Evolutionary conservation across 208 protist species (phyloP).

Genomic region (Leishmania guyanensis): DNA sequence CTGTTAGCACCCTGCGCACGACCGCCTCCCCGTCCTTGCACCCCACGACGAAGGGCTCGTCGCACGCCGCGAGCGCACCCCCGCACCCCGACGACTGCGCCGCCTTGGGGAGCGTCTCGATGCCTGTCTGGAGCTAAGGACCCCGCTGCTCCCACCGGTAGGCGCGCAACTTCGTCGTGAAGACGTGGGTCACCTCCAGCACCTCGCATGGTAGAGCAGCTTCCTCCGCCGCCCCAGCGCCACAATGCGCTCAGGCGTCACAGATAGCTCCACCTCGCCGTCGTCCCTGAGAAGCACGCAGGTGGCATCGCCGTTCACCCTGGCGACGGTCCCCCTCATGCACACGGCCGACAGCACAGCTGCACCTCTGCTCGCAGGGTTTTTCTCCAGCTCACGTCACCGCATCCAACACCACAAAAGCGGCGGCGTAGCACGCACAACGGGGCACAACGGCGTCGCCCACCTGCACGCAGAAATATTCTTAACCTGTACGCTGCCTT

Average conservation of each 20-base stretch:
- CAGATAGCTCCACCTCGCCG: slow-evolving; percentile 73
- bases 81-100: slow-evolving; percentile 6
- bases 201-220: slow-evolving; percentile 56
- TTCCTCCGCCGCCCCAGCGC: slow-evolving; percentile 53
- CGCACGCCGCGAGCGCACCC: not conserved
- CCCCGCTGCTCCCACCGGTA: slow-evolving; percentile 54
- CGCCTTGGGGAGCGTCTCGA: slow-evolving; percentile 32
- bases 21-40: slow-evolving; percentile 35
- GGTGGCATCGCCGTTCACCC: slow-evolving; percentile 80
- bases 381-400: slow-evolving; percentile 31
- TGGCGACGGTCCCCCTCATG: slow-evolving; percentile 71
- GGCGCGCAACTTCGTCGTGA: slow-evolving; percentile 52
- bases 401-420: slow-evolving; percentile 40
- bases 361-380: slow-evolving; percentile 2
- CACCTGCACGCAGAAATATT: slow-evolving; percentile 7
- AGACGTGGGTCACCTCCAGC: slow-evolving; percentile 62
- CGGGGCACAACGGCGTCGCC: slow-evolving; percentile 9
- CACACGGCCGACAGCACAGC: slow-evolving; percentile 35
- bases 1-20: slow-evolving; percentile 34
- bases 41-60: slow-evolving; percentile 21
- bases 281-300: slow-evolving; percentile 84
- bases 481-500: slow-evolving; percentile 52
- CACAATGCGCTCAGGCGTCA: slow-evolving; percentile 63
- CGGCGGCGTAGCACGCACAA: slow-evolving; percentile 14
- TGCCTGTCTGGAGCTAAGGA: slow-evolving; percentile 48